phyloP scores from a whole-genome alignment of 2,329 filamentous ascomycete genomes.

The Fusarium irregulare region DNA sequence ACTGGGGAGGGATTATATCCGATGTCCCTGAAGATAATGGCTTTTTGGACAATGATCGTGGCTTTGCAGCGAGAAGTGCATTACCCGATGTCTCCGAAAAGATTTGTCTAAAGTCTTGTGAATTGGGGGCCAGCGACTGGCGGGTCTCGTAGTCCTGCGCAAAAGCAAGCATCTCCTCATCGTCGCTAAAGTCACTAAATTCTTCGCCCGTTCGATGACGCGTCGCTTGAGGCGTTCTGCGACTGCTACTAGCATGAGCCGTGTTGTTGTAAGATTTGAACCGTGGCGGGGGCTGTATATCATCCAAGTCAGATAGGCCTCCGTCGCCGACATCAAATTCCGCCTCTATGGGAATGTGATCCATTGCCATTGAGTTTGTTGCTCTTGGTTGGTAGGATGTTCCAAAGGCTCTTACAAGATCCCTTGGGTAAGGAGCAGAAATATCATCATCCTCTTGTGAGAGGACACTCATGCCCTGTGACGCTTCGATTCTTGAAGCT shows the following conservation, averaged over 20 bases:
- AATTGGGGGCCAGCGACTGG: conserved; percentile 47
- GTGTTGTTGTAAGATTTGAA: conserved; percentile 16
- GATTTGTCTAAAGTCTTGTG: conserved; percentile 50
- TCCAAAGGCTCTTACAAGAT: conserved; percentile 17
- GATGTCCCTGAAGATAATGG: conserved; percentile 42
- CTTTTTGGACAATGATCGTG: conserved; percentile 50
- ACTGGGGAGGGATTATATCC: conserved; percentile 58
- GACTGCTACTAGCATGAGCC: conserved; percentile 5
- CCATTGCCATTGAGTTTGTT: conserved; percentile 1
- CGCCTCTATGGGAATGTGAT: conserved; percentile 21
- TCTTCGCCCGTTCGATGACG: conserved; percentile 47
- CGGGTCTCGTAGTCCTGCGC: conserved; percentile 62
- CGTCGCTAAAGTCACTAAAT: conserved; percentile 63
- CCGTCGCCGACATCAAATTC: conserved; percentile 46
- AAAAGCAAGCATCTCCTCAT: conserved; percentile 64
- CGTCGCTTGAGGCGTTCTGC: conserved; percentile 31
- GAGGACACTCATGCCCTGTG: conserved; percentile 40
- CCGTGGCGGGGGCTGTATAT: conserved; percentile 39
- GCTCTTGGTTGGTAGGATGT: conserved; percentile 7
- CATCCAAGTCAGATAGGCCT: conserved; percentile 48
- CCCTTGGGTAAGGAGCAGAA: conserved; percentile 46
- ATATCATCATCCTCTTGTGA: conserved; percentile 42
- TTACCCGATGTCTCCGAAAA: conserved; percentile 65
- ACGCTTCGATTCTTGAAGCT: conserved; percentile 29
- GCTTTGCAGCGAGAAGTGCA: conserved; percentile 47